Conservation (phyloP, 371 early-diverging fungal species). For the Rhizomucor miehei region DNA sequence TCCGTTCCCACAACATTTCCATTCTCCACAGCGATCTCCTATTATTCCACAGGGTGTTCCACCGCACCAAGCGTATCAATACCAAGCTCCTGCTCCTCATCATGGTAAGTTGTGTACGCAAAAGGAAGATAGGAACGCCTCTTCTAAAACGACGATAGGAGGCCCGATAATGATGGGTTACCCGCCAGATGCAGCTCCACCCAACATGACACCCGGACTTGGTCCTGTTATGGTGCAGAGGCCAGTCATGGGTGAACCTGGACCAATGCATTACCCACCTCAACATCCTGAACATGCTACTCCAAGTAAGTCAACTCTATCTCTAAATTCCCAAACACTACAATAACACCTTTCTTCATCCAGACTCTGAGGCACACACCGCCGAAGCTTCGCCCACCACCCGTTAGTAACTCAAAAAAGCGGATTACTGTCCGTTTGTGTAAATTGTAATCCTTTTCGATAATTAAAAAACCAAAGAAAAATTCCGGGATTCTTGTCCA, state of each 20-base stretch:
- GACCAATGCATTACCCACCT: constrained; percentile 22
- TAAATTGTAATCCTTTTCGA: too few relatives aligned
- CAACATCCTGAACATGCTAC: constrained; percentile 12
- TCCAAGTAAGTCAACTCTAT: too few relatives aligned
- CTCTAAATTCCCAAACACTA: too few relatives aligned
- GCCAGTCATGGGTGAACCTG: constrained; percentile 32
- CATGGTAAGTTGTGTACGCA: constrained; percentile 7
- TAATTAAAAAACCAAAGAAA: too few relatives aligned
- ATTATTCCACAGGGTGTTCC: constrained; percentile 55
- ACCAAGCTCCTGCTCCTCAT: constrained; percentile 43
- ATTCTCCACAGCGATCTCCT: constrained; percentile 48
- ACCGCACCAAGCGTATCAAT: constrained; percentile 51
- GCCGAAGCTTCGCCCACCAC: too few relatives aligned
- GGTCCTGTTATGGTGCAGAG: constrained; percentile 33
- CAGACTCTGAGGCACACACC: too few relatives aligned
- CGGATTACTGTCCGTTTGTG: too few relatives aligned
- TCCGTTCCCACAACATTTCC: constrained; percentile 44
- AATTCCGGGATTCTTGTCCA: too few relatives aligned
- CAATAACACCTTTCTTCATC: too few relatives aligned
- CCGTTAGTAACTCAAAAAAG: too few relatives aligned
- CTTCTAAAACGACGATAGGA: constrained; percentile 8
- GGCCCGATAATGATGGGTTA: constrained; percentile 56
- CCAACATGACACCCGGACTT: constrained; percentile 13
- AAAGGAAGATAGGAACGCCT: neutral
- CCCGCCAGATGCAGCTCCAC: constrained; percentile 49